Base-by-base conservation (phyloP, 192 early-diverging fungal genomes). In the Linnemannia elongata region DNA sequence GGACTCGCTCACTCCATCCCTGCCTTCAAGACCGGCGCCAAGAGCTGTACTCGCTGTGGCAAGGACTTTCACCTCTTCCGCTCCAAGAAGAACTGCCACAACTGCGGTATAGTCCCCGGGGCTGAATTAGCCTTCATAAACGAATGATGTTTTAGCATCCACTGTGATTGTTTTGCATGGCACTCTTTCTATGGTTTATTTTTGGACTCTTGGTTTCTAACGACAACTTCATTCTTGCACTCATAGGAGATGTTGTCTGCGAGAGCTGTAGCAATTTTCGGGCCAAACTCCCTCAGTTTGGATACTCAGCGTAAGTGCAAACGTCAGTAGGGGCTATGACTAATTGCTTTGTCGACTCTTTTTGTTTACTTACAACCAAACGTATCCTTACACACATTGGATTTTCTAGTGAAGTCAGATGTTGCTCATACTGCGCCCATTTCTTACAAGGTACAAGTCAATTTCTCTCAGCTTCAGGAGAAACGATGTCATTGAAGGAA, bases 31-130 rank as follows among this genome's bases (percentile, higher is more conserved):
- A 86, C 69, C 54, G 77, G 55, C 13, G 84, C 82, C 54, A 87
- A 82, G 70, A 44, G 38, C 68, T 89, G 88, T 49, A 54, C 88
- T 42, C 41, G 81, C 49, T 89, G 88, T 38, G 85, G 85, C 42
- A 89, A 81, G 44, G 85, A 87, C 74, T 89, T 89, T 82, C 72
- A 83, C 72, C 76, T 89, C 69, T 82, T 89, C 54, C 72, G 88
- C 6, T 47, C 41, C 52, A 89, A 83, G 69, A 83, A 81, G 47
- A 76, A 89, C 42, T 89, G 88, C 39, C 39, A 80, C 35, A 89
- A 89, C 70, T 89, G 88, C 69, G 88, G 88, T 89, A 87, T 33
- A 76, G n/a, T 27, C 15, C 33, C n/a, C 7, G 45, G 71, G 33
- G 13, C 10, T 66, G 30, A 15, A 30, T 33, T 2, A 24, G 3